phyloP scores from a whole-genome alignment of 75 land plant genomes.

The Sequoiadendron giganteum region DNA sequence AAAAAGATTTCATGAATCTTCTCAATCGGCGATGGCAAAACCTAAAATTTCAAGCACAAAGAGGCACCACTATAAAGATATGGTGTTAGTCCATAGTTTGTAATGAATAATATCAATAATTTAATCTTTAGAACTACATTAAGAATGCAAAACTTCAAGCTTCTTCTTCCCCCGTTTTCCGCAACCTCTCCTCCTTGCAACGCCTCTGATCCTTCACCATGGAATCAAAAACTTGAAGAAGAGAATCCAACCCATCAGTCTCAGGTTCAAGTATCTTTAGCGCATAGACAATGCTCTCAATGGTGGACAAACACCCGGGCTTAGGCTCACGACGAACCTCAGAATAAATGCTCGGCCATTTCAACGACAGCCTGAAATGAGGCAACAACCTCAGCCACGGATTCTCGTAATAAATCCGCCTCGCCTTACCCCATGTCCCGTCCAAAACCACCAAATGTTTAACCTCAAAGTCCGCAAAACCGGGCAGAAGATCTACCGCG shows the following conservation, averaged over 20 bases:
- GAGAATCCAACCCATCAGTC: slow-evolving; percentile 54
- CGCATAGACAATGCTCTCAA: slow-evolving; percentile 89
- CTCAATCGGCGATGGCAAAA: neutral
- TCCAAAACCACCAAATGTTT: slow-evolving; percentile 85
- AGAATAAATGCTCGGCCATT: slow-evolving; percentile 61
- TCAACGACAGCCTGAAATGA: slow-evolving; percentile 58
- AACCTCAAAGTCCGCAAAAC: slow-evolving; percentile 26
- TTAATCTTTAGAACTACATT: neutral
- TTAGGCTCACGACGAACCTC: slow-evolving; percentile 81
- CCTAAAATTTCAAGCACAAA: neutral
- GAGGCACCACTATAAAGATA: neutral
- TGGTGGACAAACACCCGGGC: slow-evolving; percentile 82
- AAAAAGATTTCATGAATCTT: neutral
- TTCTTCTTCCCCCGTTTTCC: slow-evolving; percentile 14
- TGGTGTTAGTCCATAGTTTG: neutral
- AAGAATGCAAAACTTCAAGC: neutral
- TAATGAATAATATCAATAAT: neutral
- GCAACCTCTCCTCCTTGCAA: slow-evolving; percentile 61
- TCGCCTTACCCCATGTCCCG: slow-evolving; percentile 95
- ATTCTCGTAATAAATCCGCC: slow-evolving; percentile 80
- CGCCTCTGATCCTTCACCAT: slow-evolving; percentile 83
- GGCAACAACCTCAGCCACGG: slow-evolving; percentile 82
- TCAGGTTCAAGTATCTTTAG: slow-evolving; percentile 65
- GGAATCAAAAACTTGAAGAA: slow-evolving; percentile 79
- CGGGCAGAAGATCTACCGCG: slow-evolving; percentile 39